Base-by-base conservation (phyloP, 306 rosid genomes). In the Hippophae tibetana region DNA sequence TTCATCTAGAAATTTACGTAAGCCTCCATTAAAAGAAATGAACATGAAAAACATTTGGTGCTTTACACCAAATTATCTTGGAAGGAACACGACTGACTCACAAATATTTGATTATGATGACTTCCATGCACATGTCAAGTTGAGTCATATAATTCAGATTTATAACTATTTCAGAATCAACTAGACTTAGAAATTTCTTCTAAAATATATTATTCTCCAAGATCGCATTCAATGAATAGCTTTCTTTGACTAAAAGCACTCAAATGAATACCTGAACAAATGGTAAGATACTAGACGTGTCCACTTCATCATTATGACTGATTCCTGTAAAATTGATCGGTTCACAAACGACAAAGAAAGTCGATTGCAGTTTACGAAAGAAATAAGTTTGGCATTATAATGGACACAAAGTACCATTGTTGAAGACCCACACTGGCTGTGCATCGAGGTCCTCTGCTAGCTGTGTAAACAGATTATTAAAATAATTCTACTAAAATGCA, bases 361-460 rank as follows among this genome's bases (percentile, higher is more conserved):
- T 7, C 7, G 12, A 46, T 44, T 9, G 3, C 11, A 5, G 13
- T 52, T 23, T 12, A 54, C 23, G 38, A 73, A 47, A 41, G 12
- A 48, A 57, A 67, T 25, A 59, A 42, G 8, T 43, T 45, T 73
- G 53, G 56, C 23, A 49, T 9, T 31, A 69, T 18, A 73, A 45
- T 9, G 58, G 41, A 51, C 41, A 60, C 5, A 42, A 60, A 50
- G 57, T 86, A 90, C 97, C 97, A 64, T 87, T 90, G 68, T 90
- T 90, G 73, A 87, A 82, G n/a, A 90, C 97, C 97, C 97, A 90
- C 54, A 90, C 70, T 60, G 97, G 97, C 62, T 54, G 54, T 52
- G 97, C 49, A 44, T 71, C 89, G 71, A 90, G 84, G 65, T 90
- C 96, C 73, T 90, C 97, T 42, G 92, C 74, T 45, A 90, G 87